phyloP scores from a whole-genome alignment of 192 early-diverging fungal genomes.

The Lobosporangium transversale region DNA sequence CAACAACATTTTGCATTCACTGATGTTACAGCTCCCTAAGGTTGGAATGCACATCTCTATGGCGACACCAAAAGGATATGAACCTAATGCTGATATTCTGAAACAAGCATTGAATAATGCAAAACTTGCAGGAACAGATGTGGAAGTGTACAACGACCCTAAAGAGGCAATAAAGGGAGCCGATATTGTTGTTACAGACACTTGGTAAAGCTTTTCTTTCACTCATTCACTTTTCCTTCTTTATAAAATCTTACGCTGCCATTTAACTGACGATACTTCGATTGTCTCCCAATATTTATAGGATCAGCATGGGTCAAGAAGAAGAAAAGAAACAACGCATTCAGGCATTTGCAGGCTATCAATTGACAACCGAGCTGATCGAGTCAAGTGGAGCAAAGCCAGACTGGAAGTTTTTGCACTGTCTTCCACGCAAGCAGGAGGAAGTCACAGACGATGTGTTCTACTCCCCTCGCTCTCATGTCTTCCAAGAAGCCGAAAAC shows the following conservation, averaged over 20 bases:
- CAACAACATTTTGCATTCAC: slow-evolving; percentile 96
- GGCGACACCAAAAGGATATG: slow-evolving; percentile 89
- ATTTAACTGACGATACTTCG: too few relatives aligned
- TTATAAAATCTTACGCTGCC: too few relatives aligned
- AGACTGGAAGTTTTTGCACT: slow-evolving; percentile 99
- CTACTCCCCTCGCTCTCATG: slow-evolving; percentile 88
- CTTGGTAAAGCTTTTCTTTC: slow-evolving; percentile 71
- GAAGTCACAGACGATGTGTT: slow-evolving; percentile 99
- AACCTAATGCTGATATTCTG: slow-evolving; percentile 74
- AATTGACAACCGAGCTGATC: slow-evolving; percentile 90
- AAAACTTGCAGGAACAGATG: slow-evolving; percentile 54
- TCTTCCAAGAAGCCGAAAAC: slow-evolving; percentile 98
- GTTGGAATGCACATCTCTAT: slow-evolving; percentile 83
- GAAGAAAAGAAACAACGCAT: slow-evolving; percentile 86
- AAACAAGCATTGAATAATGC: slow-evolving; percentile 75
- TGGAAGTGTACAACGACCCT: slow-evolving; percentile 74
- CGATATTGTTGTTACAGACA: slow-evolving; percentile 96
- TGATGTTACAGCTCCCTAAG: slow-evolving; percentile 90
- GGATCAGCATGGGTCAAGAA: slow-evolving; percentile 98
- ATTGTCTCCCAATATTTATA: too few relatives aligned
- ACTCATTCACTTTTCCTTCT: too few relatives aligned
- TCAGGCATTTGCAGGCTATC: slow-evolving; percentile 86
- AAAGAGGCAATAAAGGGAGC: slow-evolving; percentile 80
- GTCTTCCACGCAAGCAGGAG: slow-evolving; percentile 94
- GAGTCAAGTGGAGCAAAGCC: slow-evolving; percentile 77